Conservation (phyloP, 805 yeast species). For the Lipomyces mesembrius region DNA sequence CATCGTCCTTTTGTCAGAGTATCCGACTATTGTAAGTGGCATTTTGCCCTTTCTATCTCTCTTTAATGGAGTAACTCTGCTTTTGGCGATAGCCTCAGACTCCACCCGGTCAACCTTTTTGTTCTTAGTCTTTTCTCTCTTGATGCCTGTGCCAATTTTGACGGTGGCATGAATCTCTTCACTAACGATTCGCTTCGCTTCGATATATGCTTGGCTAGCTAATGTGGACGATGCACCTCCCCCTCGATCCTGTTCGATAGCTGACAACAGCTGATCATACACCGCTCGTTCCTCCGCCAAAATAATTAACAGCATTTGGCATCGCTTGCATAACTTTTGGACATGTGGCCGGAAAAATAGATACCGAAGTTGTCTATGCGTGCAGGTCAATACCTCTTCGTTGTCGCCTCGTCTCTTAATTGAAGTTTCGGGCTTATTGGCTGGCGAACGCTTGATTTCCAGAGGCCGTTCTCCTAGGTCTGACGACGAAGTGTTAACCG, state of each 20-base stretch:
- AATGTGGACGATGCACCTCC: not conserved
- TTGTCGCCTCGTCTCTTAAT: not conserved
- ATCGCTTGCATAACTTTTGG: conserved; percentile 1
- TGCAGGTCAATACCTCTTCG: not conserved
- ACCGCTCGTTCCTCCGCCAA: not conserved
- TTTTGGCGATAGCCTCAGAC: not conserved
- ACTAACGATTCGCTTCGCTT: not conserved
- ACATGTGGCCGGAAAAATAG: not conserved
- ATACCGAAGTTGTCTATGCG: not conserved
- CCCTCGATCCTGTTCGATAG: not conserved
- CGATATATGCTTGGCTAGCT: not conserved
- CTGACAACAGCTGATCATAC: not conserved
- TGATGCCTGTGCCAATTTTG: not conserved
- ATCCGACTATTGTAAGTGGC: not conserved
- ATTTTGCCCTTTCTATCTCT: not conserved
- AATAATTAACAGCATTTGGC: not conserved
- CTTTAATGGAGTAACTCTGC: not conserved
- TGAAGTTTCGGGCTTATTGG: not conserved
- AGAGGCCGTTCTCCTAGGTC: not conserved
- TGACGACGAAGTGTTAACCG: not conserved
- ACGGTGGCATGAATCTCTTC: not conserved
- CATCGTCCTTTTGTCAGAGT: not conserved
- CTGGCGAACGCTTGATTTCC: not conserved
- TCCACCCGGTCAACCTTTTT: not conserved
- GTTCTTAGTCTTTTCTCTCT: not conserved